Conservation (phyloP, 352 stramenopile species). For the Globisporangium uncinulatum region DNA sequence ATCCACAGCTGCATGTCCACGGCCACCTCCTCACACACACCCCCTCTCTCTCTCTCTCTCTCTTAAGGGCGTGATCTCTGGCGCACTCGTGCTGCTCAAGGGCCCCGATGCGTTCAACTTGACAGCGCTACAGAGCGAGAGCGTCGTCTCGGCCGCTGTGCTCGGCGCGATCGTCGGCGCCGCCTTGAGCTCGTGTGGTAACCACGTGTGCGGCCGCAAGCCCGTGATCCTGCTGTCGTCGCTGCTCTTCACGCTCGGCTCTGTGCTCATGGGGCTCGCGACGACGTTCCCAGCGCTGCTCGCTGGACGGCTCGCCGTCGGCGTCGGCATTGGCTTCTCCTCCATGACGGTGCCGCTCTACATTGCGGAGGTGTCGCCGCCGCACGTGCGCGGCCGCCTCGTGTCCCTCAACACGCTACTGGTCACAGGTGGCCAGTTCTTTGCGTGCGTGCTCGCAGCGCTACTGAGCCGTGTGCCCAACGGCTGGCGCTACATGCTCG, state of each 20-base stretch:
- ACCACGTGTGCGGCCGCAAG: constrained; percentile 50
- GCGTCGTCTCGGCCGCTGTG: constrained; percentile 64
- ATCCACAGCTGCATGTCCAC: no score
- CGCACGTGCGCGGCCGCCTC: constrained; percentile 53
- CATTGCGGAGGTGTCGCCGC: constrained; percentile 67
- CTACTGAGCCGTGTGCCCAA: constrained; percentile 39
- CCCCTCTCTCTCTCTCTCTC: not conserved
- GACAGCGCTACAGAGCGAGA: constrained; percentile 50
- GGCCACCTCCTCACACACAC: no score
- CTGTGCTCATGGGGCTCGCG: constrained; percentile 50
- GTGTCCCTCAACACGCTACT: constrained; percentile 78
- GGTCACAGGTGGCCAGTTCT: constrained; percentile 76
- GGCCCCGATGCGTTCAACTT: constrained; percentile 54
- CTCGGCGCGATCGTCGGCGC: constrained; percentile 66
- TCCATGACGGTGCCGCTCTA: constrained; percentile 79
- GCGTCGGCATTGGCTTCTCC: constrained; percentile 58
- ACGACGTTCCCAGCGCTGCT: constrained; percentile 46
- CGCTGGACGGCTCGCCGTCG: constrained; percentile 51
- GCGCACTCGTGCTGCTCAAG: constrained; percentile 66
- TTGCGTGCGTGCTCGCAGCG: constrained; percentile 59
- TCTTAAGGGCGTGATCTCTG: constrained; percentile 66
- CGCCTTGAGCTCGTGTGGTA: constrained; percentile 48
- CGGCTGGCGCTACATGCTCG: constrained; percentile 82
- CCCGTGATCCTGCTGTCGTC: constrained; percentile 65
- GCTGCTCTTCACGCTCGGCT: constrained; percentile 51